Base-by-base conservation (phyloP, 768 basidiomycete genomes). In the Kwoniella shandongensis region DNA sequence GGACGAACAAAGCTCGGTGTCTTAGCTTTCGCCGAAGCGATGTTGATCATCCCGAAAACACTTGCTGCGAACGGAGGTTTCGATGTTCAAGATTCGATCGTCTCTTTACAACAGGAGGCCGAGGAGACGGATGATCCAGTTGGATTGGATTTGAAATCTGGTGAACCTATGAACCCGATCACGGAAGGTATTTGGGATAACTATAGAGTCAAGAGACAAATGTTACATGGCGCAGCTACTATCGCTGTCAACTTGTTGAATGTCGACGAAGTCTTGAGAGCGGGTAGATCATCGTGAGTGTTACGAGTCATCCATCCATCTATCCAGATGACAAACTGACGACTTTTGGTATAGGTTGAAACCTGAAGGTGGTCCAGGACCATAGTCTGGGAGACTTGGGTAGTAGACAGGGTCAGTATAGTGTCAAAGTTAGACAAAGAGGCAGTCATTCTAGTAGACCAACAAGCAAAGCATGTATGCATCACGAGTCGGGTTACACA, bases 101-200 rank as follows among this genome's bases (percentile, higher is more conserved):
- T 96, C 25, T 86, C 87, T 40, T 79, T 99, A 61, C 93, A 96
- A 82, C 89, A 59, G 48, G 63, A 69, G 39, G 66, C 91, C 86
- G 94, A 98, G 54, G 96, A 97, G 72, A 86, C 90, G 70, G 88
- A 88, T 1, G 92, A 96, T 63, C 92, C 84, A 41, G 93, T 94
- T 62, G 96, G 96, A 15, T 76, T 99, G 61, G 90, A 98, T 78
- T 80, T 99, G 35, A 81, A 91, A 74, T 88, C 91, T 17, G 96
- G 96, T 49, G 91, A 96, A 77, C 92, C 94, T 1, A 88, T 94
- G 72, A 94, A 99, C 72, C 96, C 96, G 20, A 89, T 89, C 10
- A 86, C 90, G 4, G 88, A 92, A 73, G 96, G 96, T 35, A 86
- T 99, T 25, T 99, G 93, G 93, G 96, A 99, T 76, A 98, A 97